Evolutionary conservation across 176 grass and related monocot genomes (phyloP), one percentile per base, ranked within the genome.

Genomic region (Aegilops longissima): DNA sequence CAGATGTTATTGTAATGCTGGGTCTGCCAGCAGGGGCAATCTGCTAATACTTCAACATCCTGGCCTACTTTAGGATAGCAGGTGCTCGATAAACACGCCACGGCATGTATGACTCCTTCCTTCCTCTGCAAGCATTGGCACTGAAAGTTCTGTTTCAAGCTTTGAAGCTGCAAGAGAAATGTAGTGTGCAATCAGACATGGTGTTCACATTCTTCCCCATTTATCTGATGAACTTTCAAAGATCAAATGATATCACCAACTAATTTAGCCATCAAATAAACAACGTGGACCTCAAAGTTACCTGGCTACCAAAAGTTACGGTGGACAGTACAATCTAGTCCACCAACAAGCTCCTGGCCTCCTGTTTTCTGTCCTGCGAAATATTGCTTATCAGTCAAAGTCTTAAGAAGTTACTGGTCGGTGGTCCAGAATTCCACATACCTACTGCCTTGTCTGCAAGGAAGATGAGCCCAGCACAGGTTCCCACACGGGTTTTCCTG

Each of bases 221-320:
- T 36, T 44, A 85, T 54, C 49, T 25, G 0, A 38, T 25, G 31
- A 68, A 6, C 23, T 36, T 76, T 13, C 6, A 0, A 51, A 47
- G 4, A 87, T 77, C 6, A 33, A 70, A 31, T 70, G 80, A 71
- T 18, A 84, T 9, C 14, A 36, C n/a, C 31, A 70, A 52, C 8
- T 31, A 35, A 18, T 18, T 40, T 21, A 8, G 31, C 16, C 61
- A 77, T 24, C n/a, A 62, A 74, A 39, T 18, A 69, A 13, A 63
- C 10, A 21, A 81, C 4, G 51, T 12, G 49, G 0, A 47, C 34
- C 42, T 59, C 27, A 61, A n/a, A 63, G 10, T 47, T 85, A 99
- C 97, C 97, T 99, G 97, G 33, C 97, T 93, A 16, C 97, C 97
- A 98, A 85, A 96, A 99, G 70, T 99, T 99, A 35, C 92, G 82